Evolutionary conservation across 2,329 filamentous ascomycete species (phyloP).

Genomic region (Tetracladium maxilliforme): DNA sequence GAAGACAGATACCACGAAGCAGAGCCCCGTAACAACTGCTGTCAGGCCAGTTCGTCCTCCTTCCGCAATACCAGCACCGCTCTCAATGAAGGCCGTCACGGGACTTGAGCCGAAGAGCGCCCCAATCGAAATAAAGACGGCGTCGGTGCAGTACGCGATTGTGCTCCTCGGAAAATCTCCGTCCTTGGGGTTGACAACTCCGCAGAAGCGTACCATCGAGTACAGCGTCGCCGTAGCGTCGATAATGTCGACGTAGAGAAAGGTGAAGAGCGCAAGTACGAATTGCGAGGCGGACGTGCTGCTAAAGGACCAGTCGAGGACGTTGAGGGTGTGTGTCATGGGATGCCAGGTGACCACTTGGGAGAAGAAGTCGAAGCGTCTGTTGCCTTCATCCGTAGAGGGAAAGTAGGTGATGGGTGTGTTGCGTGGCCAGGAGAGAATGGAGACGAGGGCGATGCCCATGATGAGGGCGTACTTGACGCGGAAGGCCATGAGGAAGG

Average conservation of each 20-base stretch:
- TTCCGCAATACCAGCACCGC: constrained; percentile 61
- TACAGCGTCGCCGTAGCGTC: constrained; percentile 67
- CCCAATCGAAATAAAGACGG: constrained; percentile 56
- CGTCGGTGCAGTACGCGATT: constrained; percentile 62
- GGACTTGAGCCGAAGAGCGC: constrained; percentile 56
- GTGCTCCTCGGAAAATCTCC: constrained; percentile 81
- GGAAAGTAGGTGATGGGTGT: constrained; percentile 64
- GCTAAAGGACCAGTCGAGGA: constrained; percentile 41
- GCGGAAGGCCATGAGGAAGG: constrained; percentile 66
- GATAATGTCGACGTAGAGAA: constrained; percentile 68
- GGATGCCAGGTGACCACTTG: constrained; percentile 59
- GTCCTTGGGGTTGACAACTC: constrained; percentile 45
- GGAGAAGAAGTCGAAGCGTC: constrained; percentile 57
- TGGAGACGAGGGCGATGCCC: constrained; percentile 56
- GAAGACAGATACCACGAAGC: constrained; percentile 59
- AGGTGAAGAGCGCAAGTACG: constrained; percentile 58
- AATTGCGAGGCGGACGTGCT: constrained; percentile 44
- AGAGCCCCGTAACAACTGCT: constrained; percentile 52
- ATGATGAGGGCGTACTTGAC: constrained; percentile 64
- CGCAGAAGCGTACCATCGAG: constrained; percentile 67
- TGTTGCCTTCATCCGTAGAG: constrained; percentile 45
- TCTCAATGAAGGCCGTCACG: constrained; percentile 63
- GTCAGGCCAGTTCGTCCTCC: constrained; percentile 62
- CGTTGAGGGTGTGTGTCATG: constrained; percentile 45
- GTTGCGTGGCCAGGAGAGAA: constrained; percentile 61